Percentiles rank a stretch among this genome's conserved stretches.
Evolutionary conservation across 768 basidiomycete species (phyloP).

Genomic region (Trametes cinnabarina): DNA sequence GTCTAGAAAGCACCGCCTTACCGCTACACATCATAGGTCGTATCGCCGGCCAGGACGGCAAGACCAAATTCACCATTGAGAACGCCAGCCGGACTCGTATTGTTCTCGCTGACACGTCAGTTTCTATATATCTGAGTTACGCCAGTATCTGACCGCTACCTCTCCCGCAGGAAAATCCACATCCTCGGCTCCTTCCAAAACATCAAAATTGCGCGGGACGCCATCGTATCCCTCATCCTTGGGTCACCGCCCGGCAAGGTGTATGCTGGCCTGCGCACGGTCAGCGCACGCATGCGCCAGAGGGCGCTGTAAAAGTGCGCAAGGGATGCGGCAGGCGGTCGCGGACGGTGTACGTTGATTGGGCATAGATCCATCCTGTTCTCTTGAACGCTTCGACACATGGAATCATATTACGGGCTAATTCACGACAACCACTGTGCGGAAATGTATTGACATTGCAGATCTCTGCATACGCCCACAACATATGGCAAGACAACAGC

Average conservation of each 20-base stretch:
- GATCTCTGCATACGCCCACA: background rate
- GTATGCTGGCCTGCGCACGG: conserved; percentile 86
- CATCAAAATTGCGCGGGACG: conserved; percentile 96
- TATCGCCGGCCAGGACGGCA: conserved; percentile 97
- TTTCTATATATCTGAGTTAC: conserved; percentile 22
- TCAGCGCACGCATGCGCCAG: conserved; percentile 92
- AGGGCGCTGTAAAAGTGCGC: conserved; percentile 58
- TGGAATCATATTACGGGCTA: background rate
- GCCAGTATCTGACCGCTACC: background rate
- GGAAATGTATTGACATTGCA: too few relatives aligned
- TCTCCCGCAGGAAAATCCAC: conserved; percentile 78
- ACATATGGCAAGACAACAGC: too few relatives aligned
- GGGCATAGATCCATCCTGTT: background rate
- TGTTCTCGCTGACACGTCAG: conserved; percentile 94
- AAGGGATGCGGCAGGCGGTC: background rate
- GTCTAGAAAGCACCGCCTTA: too few relatives aligned
- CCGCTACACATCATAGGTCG: conserved; percentile 59
- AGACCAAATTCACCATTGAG: conserved; percentile 98
- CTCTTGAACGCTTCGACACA: conserved; percentile 6
- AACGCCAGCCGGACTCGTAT: conserved; percentile 97
- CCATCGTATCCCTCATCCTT: conserved; percentile 91
- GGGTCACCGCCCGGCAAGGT: conserved; percentile 95
- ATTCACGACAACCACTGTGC: background rate
- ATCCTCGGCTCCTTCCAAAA: conserved; percentile 99
- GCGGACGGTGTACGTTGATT: conserved; percentile 1